A percentile compares a stretch with the other conserved stretches of the same genome.
phyloP scores from a whole-genome alignment of 139 green algal genomes.

The Tetratostichococcus sp. region DNA sequence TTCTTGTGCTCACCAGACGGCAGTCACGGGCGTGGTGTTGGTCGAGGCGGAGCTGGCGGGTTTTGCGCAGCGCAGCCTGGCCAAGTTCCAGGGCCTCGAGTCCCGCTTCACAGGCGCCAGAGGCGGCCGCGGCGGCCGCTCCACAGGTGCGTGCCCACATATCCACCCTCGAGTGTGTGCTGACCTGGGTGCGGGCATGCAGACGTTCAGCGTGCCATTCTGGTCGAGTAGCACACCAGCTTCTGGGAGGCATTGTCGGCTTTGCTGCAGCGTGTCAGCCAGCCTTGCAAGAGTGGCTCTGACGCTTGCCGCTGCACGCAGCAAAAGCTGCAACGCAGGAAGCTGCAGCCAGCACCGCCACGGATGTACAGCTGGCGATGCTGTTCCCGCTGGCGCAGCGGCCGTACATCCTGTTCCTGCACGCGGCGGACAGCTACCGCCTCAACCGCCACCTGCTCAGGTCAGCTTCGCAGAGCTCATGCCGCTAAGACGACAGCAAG shows the following conservation, averaged over 20 bases:
- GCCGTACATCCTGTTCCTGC: slow-evolving; percentile 56
- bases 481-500: too few relatives aligned
- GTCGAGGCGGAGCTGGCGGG: slow-evolving; percentile 43
- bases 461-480: not conserved
- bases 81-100: slow-evolving; percentile 56
- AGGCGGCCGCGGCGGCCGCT: too few relatives aligned
- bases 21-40: slow-evolving; percentile 55
- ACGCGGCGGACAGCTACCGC: slow-evolving; percentile 48
- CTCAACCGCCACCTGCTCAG: slow-evolving; percentile 33
- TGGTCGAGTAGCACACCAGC: too few relatives aligned
- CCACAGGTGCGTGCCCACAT: too few relatives aligned
- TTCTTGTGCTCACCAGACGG: slow-evolving; percentile 37
- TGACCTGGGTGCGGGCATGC: too few relatives aligned
- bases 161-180: too few relatives aligned
- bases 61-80: slow-evolving; percentile 47
- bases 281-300: too few relatives aligned
- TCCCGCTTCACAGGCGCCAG: not conserved
- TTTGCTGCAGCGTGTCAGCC: too few relatives aligned
- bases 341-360: not conserved
- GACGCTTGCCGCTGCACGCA: too few relatives aligned
- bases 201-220: too few relatives aligned
- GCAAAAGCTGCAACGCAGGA: not conserved
- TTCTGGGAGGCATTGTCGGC: too few relatives aligned
- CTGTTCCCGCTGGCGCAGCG: slow-evolving; percentile 47
- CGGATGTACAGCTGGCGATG: not conserved